Percentiles rank a stretch among this genome's conserved stretches.
phyloP scores from a whole-genome alignment of 345 rosid genomes.

The Excoecaria agallocha region DNA sequence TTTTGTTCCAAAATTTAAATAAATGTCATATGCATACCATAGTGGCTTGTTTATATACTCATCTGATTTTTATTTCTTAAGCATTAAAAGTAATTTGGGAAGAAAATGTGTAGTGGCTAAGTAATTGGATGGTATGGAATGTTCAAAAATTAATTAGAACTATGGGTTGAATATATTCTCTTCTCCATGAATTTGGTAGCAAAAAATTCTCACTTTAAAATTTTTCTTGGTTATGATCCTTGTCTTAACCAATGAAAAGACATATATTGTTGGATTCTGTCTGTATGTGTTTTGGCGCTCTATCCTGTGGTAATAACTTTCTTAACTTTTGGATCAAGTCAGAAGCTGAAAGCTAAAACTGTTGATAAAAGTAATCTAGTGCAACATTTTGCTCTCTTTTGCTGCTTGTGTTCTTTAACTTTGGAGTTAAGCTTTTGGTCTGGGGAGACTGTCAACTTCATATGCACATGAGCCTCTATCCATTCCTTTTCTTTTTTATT shows the following conservation, averaged over 20 bases:
- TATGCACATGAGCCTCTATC: not conserved
- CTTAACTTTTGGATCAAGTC: not conserved
- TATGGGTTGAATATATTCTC: not conserved
- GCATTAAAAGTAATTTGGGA: not conserved
- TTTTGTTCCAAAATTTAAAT: not conserved
- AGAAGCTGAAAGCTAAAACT: not conserved
- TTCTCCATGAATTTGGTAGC: not conserved
- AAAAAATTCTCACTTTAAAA: not conserved
- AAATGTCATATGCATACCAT: not conserved
- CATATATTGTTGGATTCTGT: not conserved
- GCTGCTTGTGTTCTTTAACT: not conserved
- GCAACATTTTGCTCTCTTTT: not conserved
- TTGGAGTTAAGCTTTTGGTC: not conserved
- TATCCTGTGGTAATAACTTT: not conserved
- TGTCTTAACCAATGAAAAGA: not conserved
- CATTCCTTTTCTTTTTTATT: not conserved
- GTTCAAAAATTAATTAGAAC: not conserved
- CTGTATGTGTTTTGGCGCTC: not conserved
- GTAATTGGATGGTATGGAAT: not conserved
- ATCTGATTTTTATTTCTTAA: not conserved
- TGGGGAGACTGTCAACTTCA: not conserved
- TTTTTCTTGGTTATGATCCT: not conserved
- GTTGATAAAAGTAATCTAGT: not conserved
- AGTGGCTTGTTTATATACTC: not conserved
- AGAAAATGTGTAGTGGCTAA: not conserved